Evolutionary conservation across 2,329 filamentous ascomycete species (phyloP).

Genomic region (Penicillium sp.): DNA sequence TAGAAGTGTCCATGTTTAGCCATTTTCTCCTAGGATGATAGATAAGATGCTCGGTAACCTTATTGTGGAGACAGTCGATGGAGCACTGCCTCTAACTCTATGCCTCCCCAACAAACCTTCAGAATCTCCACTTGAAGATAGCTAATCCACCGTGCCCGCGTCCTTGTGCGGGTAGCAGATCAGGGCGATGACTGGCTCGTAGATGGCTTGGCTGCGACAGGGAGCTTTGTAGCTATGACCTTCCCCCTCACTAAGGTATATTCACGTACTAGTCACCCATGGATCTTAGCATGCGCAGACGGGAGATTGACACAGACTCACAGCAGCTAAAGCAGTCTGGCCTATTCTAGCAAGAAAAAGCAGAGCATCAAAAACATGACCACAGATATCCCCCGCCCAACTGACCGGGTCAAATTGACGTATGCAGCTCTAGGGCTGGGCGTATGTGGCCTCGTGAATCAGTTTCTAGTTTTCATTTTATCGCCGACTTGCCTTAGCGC

Average conservation of each 20-base stretch:
- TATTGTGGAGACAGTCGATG: conserved; percentile 8
- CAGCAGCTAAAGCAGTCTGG: conserved; percentile 1
- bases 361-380: background rate
- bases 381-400: background rate
- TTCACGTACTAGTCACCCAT: background rate
- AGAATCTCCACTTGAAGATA: background rate
- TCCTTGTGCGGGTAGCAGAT: conserved; percentile 24
- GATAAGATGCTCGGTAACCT: conserved; percentile 8
- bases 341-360: background rate
- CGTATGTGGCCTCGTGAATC: background rate
- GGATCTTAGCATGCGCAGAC: background rate
- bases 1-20: background rate
- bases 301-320: conserved; percentile 4
- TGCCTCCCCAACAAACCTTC: background rate
- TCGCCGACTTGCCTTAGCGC: conserved; percentile 1
- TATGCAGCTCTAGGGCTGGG: background rate
- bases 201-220: conserved; percentile 1
- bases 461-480: conserved; percentile 7
- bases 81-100: background rate
- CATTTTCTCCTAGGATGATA: background rate
- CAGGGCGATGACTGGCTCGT: conserved; percentile 6
- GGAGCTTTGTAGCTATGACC: background rate
- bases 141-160: conserved; percentile 4
- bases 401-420: background rate
- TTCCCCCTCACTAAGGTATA: conserved; percentile 2